Conservation (phyloP, 2,329 filamentous ascomycete species). For the Venturia nashicola region DNA sequence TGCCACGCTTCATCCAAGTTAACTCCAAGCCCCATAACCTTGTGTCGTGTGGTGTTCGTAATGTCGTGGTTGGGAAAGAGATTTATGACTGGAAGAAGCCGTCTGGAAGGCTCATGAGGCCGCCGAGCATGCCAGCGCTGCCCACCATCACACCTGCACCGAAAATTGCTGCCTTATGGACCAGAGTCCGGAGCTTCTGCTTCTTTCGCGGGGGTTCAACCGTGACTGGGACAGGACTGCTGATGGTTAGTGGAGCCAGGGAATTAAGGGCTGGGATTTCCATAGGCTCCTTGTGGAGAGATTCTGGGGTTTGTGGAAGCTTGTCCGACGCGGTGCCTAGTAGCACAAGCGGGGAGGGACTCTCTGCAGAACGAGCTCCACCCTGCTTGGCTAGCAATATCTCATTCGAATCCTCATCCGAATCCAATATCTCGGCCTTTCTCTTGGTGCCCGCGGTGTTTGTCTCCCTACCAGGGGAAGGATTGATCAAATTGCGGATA, state of each 20-base stretch:
- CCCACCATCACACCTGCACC: background rate
- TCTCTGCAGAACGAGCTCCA: background rate
- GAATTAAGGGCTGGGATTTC: background rate
- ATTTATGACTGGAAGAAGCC: conserved; percentile 1
- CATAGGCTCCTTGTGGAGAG: background rate
- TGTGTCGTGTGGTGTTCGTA: background rate
- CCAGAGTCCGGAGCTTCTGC: background rate
- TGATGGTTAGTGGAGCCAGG: background rate
- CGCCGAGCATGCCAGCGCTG: background rate
- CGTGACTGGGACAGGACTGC: background rate
- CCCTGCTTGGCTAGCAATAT: background rate
- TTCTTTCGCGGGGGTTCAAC: background rate
- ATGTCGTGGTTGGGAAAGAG: background rate
- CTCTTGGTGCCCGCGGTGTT: background rate
- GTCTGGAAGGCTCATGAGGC: conserved; percentile 6
- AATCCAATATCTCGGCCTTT: conserved; percentile 2
- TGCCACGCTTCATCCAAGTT: background rate
- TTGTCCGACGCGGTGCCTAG: no score
- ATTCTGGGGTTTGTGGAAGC: background rate
- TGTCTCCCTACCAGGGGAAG: background rate
- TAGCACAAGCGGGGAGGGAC: background rate
- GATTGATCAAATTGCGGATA: conserved; percentile 5
- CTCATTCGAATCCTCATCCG: background rate
- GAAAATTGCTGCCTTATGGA: background rate
- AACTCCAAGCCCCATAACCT: background rate